These are phyloP conservation scores for Thalassiosira hispida DNA, from an alignment of 352 stramenopile species.

Conservation along the genomic window DNA sequence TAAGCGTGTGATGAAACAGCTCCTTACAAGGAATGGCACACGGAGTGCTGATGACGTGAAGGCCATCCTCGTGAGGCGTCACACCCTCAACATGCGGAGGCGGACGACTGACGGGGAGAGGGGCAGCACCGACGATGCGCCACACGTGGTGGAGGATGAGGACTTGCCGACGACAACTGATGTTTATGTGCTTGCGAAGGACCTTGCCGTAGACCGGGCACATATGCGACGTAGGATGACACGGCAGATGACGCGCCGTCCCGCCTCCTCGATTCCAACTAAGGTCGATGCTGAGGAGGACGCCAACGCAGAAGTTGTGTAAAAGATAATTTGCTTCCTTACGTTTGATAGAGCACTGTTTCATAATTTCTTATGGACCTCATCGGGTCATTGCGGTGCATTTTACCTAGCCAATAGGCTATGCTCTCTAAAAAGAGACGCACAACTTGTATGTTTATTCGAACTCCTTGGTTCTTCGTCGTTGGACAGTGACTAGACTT, in stretches of 20 bases:
- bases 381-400: no score
- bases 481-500: no score
- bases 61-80: conserved; percentile 8
- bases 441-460: no score
- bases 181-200: conserved; percentile 24
- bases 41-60: conserved; percentile 21
- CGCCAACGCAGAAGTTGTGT: no score
- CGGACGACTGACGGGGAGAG: not conserved
- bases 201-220: conserved; percentile 21
- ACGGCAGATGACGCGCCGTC: not conserved
- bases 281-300: no score
- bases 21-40: not conserved
- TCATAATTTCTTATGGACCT: no score
- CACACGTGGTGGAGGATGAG: not conserved
- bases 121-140: not conserved
- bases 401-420: no score
- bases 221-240: conserved; percentile 18
- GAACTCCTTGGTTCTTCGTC: no score
- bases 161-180: not conserved
- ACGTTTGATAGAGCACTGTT: no score
- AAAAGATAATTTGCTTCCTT: no score
- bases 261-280: no score
- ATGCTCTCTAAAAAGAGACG: no score
- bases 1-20: conserved; percentile 8
- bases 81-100: conserved; percentile 8